Base-by-base conservation (phyloP, 2,329 filamentous ascomycete species). In the Aspergillus ustus region DNA sequence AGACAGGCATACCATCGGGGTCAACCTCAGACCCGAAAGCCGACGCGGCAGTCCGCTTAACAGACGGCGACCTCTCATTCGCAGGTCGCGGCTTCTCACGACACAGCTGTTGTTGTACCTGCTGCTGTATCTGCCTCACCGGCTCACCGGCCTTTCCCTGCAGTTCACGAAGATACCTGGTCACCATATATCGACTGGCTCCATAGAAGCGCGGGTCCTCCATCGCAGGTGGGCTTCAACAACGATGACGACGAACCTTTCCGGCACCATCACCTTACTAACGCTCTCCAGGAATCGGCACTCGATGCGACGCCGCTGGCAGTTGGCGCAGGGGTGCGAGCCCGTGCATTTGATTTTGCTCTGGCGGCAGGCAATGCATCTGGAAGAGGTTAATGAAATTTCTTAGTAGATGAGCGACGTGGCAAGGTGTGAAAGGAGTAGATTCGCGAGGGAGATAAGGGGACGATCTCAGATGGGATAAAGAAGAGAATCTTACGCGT, bases 301-400 rank as follows among this genome's bases (percentile, higher is more conserved):
- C 25, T 63, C 52, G 17, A 63, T 25, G 17, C 52, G 28, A 19
- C 63, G 61, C 20, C 66, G 58, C 28, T 58, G 57, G 43, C 69
- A 71, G 58, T 71, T 71, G 20, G 59, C 71, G 64, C 78, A 81
- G 22, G 78, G 78, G 45, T 73, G 66, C 4, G 68, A 60, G n/a
- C 78, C 78, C 20, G 77, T 75, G 68, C 78, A 81, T 65, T 76
- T 77, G 57, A 80, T 79, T 66, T 81, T 81, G 61, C 77, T 77
- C 52, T 73, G 70, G 11, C 80, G 76, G 59, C 79, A 81, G 49
- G 68, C 62, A 31, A 62, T 62, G 54, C 69, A 71, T 46, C 69
- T 70, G 5, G 34, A 40, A 0, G 2, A 25, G 9, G 34, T n/a
- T n/a, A n/a, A n/a, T n/a, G n/a, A n/a, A 15, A 15, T 37, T 37